These are phyloP conservation scores for Cladosporium sp. DNA, from an alignment of 2,329 filamentous ascomycete species.

Conservation along the genomic window DNA sequence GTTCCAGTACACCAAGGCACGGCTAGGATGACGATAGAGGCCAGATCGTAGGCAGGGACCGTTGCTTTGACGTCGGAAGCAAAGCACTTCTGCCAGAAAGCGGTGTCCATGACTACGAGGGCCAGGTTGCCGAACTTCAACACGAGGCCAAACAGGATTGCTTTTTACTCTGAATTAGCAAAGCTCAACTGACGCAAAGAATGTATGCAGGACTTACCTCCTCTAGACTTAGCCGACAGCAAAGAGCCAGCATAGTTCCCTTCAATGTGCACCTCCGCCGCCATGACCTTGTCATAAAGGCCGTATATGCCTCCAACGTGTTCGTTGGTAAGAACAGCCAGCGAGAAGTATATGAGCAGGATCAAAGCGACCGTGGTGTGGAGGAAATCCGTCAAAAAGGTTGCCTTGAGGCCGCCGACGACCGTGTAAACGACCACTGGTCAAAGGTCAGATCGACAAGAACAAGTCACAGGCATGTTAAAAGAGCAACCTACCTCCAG, in stretches of 20 bases:
- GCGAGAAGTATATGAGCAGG: slow-evolving; percentile 46
- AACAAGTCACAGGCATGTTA: neutral
- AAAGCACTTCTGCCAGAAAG: slow-evolving; percentile 52
- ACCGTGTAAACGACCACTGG: slow-evolving; percentile 42
- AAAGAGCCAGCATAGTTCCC: slow-evolving; percentile 47
- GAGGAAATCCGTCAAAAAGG: slow-evolving; percentile 47
- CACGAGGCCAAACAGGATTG: slow-evolving; percentile 41
- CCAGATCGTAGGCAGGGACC: slow-evolving; percentile 46
- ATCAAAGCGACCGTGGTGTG: slow-evolving; percentile 48
- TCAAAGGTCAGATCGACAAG: neutral
- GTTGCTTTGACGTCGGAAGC: slow-evolving; percentile 45
- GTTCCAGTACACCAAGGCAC: slow-evolving; percentile 48
- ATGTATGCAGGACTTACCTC: slow-evolving; percentile 33
- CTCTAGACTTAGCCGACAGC: slow-evolving; percentile 46
- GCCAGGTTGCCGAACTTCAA: slow-evolving; percentile 49
- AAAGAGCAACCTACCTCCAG: slow-evolving; percentile 36
- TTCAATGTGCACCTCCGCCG: slow-evolving; percentile 39
- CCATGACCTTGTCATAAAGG: slow-evolving; percentile 45
- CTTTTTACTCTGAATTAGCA: too few relatives aligned
- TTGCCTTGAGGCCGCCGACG: slow-evolving; percentile 47
- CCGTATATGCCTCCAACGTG: slow-evolving; percentile 40
- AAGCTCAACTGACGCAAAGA: too few relatives aligned
- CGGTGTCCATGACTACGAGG: slow-evolving; percentile 48
- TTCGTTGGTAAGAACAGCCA: slow-evolving; percentile 42
- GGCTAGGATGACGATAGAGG: slow-evolving; percentile 42